Evolutionary conservation across 331 rosid genomes (phyloP).

Genomic region (Malus hybrid): DNA sequence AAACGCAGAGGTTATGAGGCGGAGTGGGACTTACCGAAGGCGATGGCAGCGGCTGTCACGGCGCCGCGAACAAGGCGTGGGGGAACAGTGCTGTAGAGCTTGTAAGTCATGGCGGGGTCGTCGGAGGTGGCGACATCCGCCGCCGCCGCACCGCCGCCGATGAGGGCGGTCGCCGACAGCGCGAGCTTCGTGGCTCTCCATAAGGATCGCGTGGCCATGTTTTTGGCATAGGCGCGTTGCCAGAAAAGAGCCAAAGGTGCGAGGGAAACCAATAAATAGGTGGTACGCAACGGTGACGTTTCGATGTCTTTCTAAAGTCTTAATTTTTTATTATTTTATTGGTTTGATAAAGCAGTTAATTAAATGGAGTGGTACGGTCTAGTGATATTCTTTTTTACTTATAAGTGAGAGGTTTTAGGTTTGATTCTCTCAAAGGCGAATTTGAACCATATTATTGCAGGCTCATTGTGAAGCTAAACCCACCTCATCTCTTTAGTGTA

Average conservation of each 20-base stretch:
- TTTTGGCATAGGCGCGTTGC: not conserved
- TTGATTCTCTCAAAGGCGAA: too few species aligned
- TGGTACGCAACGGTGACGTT: not conserved
- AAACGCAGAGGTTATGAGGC: not conserved
- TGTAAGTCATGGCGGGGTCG: slow-evolving; percentile 59
- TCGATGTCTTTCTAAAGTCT: not conserved
- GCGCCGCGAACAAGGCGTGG: slow-evolving; percentile 68
- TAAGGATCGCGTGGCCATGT: slow-evolving; percentile 55
- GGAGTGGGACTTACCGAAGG: slow-evolving; percentile 41
- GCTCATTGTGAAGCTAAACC: too few species aligned
- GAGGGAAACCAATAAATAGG: not conserved
- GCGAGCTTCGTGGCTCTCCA: slow-evolving; percentile 73
- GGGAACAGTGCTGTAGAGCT: slow-evolving; percentile 68
- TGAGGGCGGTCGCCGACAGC: slow-evolving; percentile 41
- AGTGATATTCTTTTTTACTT: fast-evolving
- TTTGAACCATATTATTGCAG: too few species aligned
- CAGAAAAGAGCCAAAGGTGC: not conserved
- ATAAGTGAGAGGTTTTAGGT: too few species aligned
- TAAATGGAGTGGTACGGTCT: too few species aligned
- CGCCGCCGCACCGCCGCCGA: slow-evolving; percentile 62
- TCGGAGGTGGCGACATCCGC: slow-evolving; percentile 60
- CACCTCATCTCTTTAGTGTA: too few species aligned
- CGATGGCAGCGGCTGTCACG: slow-evolving; percentile 62
- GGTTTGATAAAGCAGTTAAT: not conserved
- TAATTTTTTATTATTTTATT: not conserved